Base-by-base conservation (phyloP, 805 yeast genomes). In the Metschnikowia cubensis region DNA sequence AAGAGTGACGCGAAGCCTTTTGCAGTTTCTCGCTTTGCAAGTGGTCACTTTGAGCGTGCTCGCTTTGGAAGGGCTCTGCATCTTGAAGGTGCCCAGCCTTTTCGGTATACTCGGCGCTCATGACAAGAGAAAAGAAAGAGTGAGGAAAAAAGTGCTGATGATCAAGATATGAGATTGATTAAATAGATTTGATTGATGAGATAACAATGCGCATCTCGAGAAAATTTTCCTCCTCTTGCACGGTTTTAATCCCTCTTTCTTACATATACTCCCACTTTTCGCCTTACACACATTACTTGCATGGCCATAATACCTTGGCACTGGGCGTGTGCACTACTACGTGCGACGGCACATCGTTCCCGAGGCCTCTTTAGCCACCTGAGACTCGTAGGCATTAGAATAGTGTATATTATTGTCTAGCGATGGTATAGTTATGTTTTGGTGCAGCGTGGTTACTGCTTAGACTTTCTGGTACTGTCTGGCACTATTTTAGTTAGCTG, bases 111-210 rank as follows among this genome's bases (percentile, higher is more conserved):
- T 42, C 32, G 32, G 31, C 42, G 21, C 34, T 42, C 46, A 42
- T 42, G 15, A 7, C 29, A 25, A 25, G 4, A 25, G 29, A 25
- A 11, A 25, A 25, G 29, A 25, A 25, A 25, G 13, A 13, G n/a
- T 38, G 18, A 35, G 25, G 35, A 34, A 34, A 33, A 48, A 36
- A 45, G 38, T 35, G 39, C 22, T 33, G 44, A 50, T 35, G 45
- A 40, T 46, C 47, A 39, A 43, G 39, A 41, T 33, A 51, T 45
- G 38, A 25, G 33, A 45, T 25, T 38, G 54, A 52, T 53, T 48
- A 42, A 43, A 52, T 40, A 42, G 50, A 47, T 46, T 33, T 38
- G 54, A 50, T 52, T 38, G 49, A 50, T 47, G 52, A 54, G 56
- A 54, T 54, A 49, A 49, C 20, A 6, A 13, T n/a, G 39, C 25